These are phyloP conservation scores for Chlorella sp. DNA, from an alignment of 139 green algal genomes.

Conservation along the genomic window DNA sequence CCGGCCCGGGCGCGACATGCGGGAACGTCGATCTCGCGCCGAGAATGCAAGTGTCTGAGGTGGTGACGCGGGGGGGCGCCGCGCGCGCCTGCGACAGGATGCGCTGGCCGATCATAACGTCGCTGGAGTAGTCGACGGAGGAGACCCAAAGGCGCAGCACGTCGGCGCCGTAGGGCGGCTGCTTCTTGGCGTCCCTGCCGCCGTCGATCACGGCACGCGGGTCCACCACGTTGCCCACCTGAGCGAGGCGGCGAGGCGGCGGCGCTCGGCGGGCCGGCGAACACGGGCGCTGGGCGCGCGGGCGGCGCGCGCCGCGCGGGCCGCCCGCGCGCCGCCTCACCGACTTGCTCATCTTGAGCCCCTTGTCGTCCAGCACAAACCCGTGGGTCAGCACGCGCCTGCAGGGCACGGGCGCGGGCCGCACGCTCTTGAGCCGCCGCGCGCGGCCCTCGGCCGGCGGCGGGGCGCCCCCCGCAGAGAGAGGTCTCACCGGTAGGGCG, in stretches of 20 bases:
- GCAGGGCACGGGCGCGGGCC: too few species aligned
- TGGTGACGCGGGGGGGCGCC: too few species aligned
- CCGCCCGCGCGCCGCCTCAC: too few species aligned
- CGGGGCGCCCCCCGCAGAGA: too few species aligned
- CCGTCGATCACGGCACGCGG: slow-evolving; percentile 88
- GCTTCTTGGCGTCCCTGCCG: slow-evolving; percentile 90
- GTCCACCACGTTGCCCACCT: slow-evolving; percentile 97
- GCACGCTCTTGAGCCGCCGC: too few species aligned
- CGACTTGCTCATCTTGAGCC: slow-evolving; percentile 92
- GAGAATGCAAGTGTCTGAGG: neutral
- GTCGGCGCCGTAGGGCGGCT: slow-evolving; percentile 91
- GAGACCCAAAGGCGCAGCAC: slow-evolving; percentile 97
- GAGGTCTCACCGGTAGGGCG: too few species aligned
- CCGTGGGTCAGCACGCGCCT: slow-evolving; percentile 93
- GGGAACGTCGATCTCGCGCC: neutral
- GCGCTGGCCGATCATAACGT: slow-evolving; percentile 85
- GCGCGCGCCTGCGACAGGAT: slow-evolving; percentile 85
- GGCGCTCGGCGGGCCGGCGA: too few species aligned
- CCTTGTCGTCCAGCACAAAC: slow-evolving; percentile 54
- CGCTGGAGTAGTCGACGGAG: slow-evolving; percentile 90
- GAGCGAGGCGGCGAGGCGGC: too few species aligned
- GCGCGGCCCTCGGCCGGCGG: too few species aligned
- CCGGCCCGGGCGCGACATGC: too few species aligned
- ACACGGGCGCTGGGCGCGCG: too few species aligned
- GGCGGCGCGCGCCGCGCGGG: too few species aligned